Conservation (phyloP, 1,139 yeast species). For the Geotrichum phurueaensis region DNA sequence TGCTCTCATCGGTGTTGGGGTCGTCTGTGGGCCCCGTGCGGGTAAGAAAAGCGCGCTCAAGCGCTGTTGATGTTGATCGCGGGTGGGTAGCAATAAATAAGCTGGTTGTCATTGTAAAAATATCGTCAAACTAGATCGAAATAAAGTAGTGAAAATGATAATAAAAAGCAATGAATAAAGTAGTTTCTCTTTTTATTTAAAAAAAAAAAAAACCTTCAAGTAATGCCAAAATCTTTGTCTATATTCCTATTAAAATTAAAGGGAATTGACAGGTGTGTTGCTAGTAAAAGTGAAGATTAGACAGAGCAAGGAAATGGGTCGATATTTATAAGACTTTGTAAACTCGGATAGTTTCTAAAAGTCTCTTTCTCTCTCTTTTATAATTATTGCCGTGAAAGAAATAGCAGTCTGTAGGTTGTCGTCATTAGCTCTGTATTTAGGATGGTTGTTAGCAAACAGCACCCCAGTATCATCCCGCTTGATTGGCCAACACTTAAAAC, state of each 20-base stretch:
- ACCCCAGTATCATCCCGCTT: too few relatives aligned
- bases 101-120: not conserved
- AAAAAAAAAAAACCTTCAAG: too few relatives aligned
- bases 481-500: too few relatives aligned
- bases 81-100: slow-evolving; percentile 30
- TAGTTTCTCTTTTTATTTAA: too few relatives aligned
- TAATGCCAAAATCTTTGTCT: too few relatives aligned
- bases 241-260: slow-evolving; percentile 1
- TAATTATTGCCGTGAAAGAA: too few relatives aligned
- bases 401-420: too few relatives aligned
- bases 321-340: not conserved
- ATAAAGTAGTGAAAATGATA: slow-evolving; percentile 10
- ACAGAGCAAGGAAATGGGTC: not conserved
- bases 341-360: too few relatives aligned
- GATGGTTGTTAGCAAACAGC: too few relatives aligned
- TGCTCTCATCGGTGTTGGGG: not conserved
- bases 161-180: too few relatives aligned
- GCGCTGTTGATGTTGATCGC: slow-evolving; percentile 30
- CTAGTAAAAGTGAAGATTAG: not conserved
- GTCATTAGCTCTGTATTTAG: too few relatives aligned
- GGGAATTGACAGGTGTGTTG: slow-evolving; percentile 1
- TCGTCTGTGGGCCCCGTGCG: slow-evolving; percentile 6
- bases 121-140: slow-evolving; percentile 9
- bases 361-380: too few relatives aligned
- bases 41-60: slow-evolving; percentile 29